Evolutionary conservation across 2,329 filamentous ascomycete genomes (phyloP).

Genomic region (Colletotrichum cordylinicola): DNA sequence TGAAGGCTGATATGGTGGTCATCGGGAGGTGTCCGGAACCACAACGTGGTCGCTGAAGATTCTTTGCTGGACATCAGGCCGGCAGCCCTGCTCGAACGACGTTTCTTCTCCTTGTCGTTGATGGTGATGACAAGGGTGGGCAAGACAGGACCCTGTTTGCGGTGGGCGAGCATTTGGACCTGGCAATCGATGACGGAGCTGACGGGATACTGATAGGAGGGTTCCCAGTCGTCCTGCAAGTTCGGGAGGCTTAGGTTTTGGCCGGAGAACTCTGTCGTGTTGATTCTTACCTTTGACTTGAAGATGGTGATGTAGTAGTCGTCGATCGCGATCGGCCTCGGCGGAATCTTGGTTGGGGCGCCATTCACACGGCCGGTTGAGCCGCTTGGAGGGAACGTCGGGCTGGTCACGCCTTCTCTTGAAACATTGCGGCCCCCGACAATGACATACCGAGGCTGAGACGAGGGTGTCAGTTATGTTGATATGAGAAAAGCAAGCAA

Average conservation of each 20-base stretch:
- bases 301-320: slow-evolving; percentile 58
- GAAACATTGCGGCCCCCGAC: slow-evolving; percentile 47
- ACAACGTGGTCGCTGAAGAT: slow-evolving; percentile 52
- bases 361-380: slow-evolving; percentile 42
- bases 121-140: slow-evolving; percentile 66
- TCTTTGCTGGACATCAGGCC: slow-evolving; percentile 61
- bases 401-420: slow-evolving; percentile 38
- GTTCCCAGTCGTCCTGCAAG: slow-evolving; percentile 57
- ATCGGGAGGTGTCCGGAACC: slow-evolving; percentile 61
- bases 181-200: slow-evolving; percentile 61
- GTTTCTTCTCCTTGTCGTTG: slow-evolving; percentile 66
- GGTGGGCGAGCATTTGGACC: slow-evolving; percentile 63
- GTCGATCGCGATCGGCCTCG: slow-evolving; percentile 36
- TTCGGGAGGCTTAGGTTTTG: slow-evolving; percentile 19
- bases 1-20: slow-evolving; percentile 58
- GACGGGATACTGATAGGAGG: slow-evolving; percentile 58
- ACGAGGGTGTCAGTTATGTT: slow-evolving; percentile 17
- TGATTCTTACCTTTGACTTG: slow-evolving; percentile 56
- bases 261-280: slow-evolving; percentile 3
- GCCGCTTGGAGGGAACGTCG: slow-evolving; percentile 41
- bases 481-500: background rate
- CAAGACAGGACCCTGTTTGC: slow-evolving; percentile 64
- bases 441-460: slow-evolving; percentile 64
- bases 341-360: slow-evolving; percentile 39
- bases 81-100: slow-evolving; percentile 67